Conservation (phyloP, 306 rosid species). For the Rosa chinensis region DNA sequence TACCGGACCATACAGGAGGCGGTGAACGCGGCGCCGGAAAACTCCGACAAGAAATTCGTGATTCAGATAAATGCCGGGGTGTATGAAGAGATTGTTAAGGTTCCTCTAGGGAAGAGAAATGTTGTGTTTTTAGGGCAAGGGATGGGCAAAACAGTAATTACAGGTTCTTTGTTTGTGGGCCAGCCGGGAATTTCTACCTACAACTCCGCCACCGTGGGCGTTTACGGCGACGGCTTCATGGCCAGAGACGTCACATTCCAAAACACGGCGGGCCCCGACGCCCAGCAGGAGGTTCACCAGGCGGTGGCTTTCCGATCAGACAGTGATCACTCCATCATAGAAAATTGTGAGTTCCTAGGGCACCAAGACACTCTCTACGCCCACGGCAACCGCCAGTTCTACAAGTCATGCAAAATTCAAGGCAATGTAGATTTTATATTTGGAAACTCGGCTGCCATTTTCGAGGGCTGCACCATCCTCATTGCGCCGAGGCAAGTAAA, state of each 20-base stretch:
- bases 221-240: constrained; percentile 91
- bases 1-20: constrained; percentile 67
- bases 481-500: constrained; percentile 50
- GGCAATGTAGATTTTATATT: constrained; percentile 90
- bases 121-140: constrained; percentile 79
- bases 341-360: constrained; percentile 69
- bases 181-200: constrained; percentile 61
- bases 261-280: constrained; percentile 79
- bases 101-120: constrained; percentile 64
- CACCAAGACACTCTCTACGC: constrained; percentile 91
- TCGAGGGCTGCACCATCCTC: constrained; percentile 59
- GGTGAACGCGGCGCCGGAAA: constrained; percentile 56
- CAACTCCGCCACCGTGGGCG: constrained; percentile 76
- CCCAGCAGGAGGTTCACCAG: constrained; percentile 86
- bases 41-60: constrained; percentile 42
- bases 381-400: constrained; percentile 71
- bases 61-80: constrained; percentile 65
- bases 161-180: constrained; percentile 55
- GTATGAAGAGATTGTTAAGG: constrained; percentile 70
- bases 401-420: constrained; percentile 64
- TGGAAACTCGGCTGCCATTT: constrained; percentile 72
- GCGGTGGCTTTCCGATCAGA: constrained; percentile 90
- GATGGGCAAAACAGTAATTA: constrained; percentile 71
- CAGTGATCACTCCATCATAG: constrained; percentile 66
- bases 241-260: constrained; percentile 65